Evolutionary conservation across 2,329 filamentous ascomycete species (phyloP).

Genomic region (Nectriaceae sp.): DNA sequence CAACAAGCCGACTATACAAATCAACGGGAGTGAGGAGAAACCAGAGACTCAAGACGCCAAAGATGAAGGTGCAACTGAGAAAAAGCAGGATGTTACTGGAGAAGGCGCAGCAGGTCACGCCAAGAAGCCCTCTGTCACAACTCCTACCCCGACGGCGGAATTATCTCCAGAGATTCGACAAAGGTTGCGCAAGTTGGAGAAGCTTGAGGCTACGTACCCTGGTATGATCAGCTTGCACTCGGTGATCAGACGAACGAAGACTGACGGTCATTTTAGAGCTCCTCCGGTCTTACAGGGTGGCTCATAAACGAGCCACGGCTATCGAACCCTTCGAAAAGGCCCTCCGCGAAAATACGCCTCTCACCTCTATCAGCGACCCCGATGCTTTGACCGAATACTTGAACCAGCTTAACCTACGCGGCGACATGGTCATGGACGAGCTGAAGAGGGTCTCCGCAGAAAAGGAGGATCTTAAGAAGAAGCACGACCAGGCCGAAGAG

Average conservation of each 20-base stretch:
- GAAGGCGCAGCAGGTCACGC: slow-evolving; percentile 10
- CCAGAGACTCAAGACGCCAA: no score
- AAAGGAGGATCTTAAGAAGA: slow-evolving; percentile 77
- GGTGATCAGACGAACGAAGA: slow-evolving; percentile 7
- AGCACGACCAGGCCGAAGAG: slow-evolving; percentile 68
- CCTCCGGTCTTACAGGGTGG: slow-evolving; percentile 86
- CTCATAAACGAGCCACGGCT: slow-evolving; percentile 80
- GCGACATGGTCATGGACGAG: slow-evolving; percentile 93
- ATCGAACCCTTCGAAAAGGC: slow-evolving; percentile 94
- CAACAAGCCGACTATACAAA: slow-evolving; percentile 2
- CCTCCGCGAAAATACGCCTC: slow-evolving; percentile 87
- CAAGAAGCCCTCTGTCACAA: slow-evolving; percentile 12
- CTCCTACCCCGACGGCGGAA: slow-evolving; percentile 43
- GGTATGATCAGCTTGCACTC: slow-evolving; percentile 50
- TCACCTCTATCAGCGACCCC: slow-evolving; percentile 86
- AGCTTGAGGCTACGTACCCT: slow-evolving; percentile 83
- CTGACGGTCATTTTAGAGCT: slow-evolving; percentile 56
- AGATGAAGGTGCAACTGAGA: slow-evolving; percentile 20
- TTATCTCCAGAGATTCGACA: slow-evolving; percentile 73
- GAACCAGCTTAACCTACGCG: slow-evolving; percentile 80
- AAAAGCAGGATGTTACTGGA: slow-evolving; percentile 19
- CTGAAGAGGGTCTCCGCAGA: slow-evolving; percentile 84
- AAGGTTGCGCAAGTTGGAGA: slow-evolving; percentile 84
- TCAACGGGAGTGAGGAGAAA: slow-evolving; percentile 24
- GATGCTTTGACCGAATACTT: slow-evolving; percentile 86